A percentile compares a stretch with the other conserved stretches of the same genome.
Conservation (phyloP, 1,284 basidiomycete genomes). For the Apiotrichum laibachii region DNA sequence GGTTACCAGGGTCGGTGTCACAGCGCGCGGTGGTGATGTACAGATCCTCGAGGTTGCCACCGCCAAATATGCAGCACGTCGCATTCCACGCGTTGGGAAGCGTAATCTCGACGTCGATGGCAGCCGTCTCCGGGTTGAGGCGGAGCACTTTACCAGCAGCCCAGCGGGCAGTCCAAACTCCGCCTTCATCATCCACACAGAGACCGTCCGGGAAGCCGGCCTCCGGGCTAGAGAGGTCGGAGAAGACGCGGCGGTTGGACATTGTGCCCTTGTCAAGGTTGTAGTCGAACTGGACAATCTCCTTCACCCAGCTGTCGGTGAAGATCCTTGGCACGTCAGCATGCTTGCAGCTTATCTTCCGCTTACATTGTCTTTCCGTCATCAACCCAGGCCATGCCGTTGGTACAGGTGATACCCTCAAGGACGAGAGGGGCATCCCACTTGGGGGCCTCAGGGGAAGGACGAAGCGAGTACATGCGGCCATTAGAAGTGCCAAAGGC, state of each 20-base stretch:
- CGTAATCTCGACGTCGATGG: constrained; percentile 15
- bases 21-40: constrained; percentile 28
- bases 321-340: no score
- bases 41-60: constrained; percentile 28
- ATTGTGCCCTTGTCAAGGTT: constrained; percentile 10
- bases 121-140: constrained; percentile 13
- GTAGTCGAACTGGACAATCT: neutral
- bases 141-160: constrained; percentile 22
- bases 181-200: constrained; percentile 13
- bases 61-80: constrained; percentile 30
- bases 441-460: no score
- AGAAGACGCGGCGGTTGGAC: constrained; percentile 16
- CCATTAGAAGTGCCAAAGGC: no score
- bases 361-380: no score
- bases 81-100: constrained; percentile 23
- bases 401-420: no score
- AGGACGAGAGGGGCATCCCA: no score
- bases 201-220: no score
- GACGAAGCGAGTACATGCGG: no score
- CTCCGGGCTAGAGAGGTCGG: neutral
- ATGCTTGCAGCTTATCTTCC: no score
- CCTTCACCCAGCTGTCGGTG: neutral
- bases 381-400: no score
- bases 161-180: constrained; percentile 26
- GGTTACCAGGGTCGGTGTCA: neutral